Conservation (phyloP, 1,284 basidiomycete species). For the Heterobasidion irregulare region DNA sequence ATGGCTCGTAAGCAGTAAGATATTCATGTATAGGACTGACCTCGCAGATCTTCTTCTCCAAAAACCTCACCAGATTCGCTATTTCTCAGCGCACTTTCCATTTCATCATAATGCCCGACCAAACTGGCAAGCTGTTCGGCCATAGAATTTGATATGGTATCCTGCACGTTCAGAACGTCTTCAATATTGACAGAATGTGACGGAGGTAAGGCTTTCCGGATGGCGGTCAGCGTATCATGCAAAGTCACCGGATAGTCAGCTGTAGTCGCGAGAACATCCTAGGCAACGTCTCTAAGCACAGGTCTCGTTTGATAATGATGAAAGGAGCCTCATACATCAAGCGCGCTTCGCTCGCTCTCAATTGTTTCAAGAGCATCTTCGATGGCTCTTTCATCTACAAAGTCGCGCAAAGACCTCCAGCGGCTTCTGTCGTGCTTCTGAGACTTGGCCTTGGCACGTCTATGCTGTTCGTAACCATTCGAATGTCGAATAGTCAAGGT, state of each 20-base stretch:
- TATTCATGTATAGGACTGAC: conserved; percentile 25
- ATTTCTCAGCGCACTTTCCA: conserved; percentile 56
- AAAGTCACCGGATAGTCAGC: conserved; percentile 61
- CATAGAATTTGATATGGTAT: conserved; percentile 51
- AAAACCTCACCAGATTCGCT: conserved; percentile 58
- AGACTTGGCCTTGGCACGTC: conserved; percentile 18
- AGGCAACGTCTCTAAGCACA: neutral
- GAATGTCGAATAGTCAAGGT: conserved; percentile 16
- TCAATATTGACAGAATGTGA: conserved; percentile 34
- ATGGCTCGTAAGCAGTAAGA: too few relatives aligned
- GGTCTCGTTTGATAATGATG: neutral
- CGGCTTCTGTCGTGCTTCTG: conserved; percentile 36
- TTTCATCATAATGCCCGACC: conserved; percentile 65
- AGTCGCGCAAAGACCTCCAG: conserved; percentile 78
- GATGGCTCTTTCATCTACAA: conserved; percentile 72
- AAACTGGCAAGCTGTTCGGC: conserved; percentile 65
- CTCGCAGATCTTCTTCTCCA: conserved; percentile 58
- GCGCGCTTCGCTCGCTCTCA: conserved; percentile 52
- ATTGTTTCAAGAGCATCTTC: conserved; percentile 66
- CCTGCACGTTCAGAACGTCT: conserved; percentile 45
- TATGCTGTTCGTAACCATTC: conserved; percentile 8
- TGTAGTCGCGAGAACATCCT: conserved; percentile 56
- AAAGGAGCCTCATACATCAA: conserved; percentile 46
- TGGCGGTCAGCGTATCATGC: conserved; percentile 39
- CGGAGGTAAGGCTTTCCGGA: conserved; percentile 43